Evolutionary conservation across 371 early-diverging fungal genomes (phyloP).

Genomic region (Dichotomocladium elegans): DNA sequence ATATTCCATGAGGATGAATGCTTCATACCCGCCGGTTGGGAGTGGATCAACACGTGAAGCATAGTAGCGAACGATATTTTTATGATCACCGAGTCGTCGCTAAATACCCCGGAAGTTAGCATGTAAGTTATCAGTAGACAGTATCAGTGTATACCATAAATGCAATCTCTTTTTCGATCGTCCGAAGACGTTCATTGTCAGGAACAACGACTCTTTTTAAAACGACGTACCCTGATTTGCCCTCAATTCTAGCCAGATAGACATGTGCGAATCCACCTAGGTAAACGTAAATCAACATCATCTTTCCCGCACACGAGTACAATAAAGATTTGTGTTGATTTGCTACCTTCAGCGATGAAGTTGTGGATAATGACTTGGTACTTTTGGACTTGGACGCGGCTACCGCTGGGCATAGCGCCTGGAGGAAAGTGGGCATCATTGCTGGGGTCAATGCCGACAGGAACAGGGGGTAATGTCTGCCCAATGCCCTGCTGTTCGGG

Average conservation of each 20-base stretch:
- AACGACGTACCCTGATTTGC: constrained; percentile 55
- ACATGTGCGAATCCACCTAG: constrained; percentile 86
- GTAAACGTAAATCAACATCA: constrained; percentile 8
- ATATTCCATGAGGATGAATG: constrained; percentile 87
- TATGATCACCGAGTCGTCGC: constrained; percentile 73
- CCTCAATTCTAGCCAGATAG: constrained; percentile 69
- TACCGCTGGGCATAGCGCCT: constrained; percentile 51
- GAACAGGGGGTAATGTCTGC: constrained; percentile 44
- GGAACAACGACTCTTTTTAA: constrained; percentile 77
- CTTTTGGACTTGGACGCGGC: constrained; percentile 47
- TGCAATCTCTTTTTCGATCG: constrained; percentile 69
- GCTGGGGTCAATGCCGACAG: constrained; percentile 35
- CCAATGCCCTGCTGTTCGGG: constrained; percentile 47
- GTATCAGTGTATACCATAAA: constrained; percentile 59
- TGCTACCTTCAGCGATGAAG: constrained; percentile 46
- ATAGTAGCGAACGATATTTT: constrained; percentile 77
- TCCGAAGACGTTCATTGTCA: constrained; percentile 61
- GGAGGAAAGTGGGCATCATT: constrained; percentile 34
- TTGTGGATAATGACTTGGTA: constrained; percentile 52
- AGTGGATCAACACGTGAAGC: constrained; percentile 66
- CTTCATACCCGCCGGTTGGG: constrained; percentile 67
- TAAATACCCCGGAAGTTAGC: too few relatives aligned
- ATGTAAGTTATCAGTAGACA: not conserved
- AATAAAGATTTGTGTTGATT: too few relatives aligned
- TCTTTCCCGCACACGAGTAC: too few relatives aligned